These are phyloP conservation scores for Zymoseptoria passerinii DNA, from an alignment of 2,329 filamentous ascomycete genomes.

Conservation along the genomic window DNA sequence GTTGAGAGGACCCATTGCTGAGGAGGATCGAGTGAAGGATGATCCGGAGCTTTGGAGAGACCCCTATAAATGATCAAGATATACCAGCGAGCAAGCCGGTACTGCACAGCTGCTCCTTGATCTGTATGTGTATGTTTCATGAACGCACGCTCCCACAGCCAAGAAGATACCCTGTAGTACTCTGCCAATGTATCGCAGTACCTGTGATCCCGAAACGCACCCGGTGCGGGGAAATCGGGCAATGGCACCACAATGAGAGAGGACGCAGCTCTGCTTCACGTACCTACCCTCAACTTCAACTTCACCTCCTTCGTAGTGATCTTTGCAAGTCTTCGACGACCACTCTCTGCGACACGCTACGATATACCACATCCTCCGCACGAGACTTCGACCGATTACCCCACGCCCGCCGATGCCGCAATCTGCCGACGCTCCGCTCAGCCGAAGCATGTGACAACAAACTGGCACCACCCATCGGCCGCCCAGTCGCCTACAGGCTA, in stretches of 20 bases:
- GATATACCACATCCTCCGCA: background rate
- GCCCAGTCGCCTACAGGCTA: background rate
- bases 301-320: background rate
- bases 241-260: background rate
- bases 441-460: background rate
- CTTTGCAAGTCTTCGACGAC: background rate
- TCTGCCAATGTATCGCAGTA: background rate
- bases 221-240: background rate
- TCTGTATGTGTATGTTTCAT: background rate
- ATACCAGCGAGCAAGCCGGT: background rate
- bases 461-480: background rate
- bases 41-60: conserved; percentile 54
- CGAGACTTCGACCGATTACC: background rate
- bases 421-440: background rate
- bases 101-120: background rate
- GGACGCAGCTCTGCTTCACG: background rate
- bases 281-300: background rate
- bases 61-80: conserved; percentile 5
- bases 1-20: conserved; percentile 44
- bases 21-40: conserved; percentile 54
- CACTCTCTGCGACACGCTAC: background rate
- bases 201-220: background rate
- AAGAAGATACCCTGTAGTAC: background rate
- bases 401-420: background rate
- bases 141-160: background rate